Percentiles rank a stretch among this genome's conserved stretches.
These are phyloP conservation scores for Orbilia javanica DNA, from an alignment of 2,329 filamentous ascomycete species.

Conservation along the genomic window DNA sequence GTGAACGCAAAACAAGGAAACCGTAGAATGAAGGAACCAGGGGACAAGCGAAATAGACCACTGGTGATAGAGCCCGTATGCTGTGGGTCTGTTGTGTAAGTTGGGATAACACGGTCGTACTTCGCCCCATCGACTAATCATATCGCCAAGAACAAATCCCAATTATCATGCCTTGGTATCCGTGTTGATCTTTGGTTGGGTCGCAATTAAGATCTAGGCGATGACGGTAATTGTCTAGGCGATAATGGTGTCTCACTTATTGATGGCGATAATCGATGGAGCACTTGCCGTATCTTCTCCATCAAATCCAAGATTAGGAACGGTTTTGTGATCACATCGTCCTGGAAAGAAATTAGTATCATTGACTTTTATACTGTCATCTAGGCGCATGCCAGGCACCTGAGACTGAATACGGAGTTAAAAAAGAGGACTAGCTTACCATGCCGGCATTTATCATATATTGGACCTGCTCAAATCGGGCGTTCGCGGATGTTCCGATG, in stretches of 20 bases:
- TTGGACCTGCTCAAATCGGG: conserved; percentile 74
- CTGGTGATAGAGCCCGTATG: background rate
- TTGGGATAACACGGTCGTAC: conserved; percentile 7
- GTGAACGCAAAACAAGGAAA: background rate
- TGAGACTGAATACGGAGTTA: conserved; percentile 62
- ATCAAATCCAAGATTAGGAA: conserved; percentile 72
- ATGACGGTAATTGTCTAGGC: conserved; percentile 2
- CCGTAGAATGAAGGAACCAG: background rate
- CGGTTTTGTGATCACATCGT: conserved; percentile 83
- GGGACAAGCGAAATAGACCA: background rate
- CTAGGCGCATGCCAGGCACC: conserved; percentile 3
- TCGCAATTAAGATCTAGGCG: background rate
- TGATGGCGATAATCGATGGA: conserved; percentile 7
- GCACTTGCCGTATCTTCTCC: conserved; percentile 51
- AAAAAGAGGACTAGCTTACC: conserved; percentile 66
- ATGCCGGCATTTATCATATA: conserved; percentile 78
- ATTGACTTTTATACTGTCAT: conserved; percentile 12
- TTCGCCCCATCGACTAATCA: conserved; percentile 39
- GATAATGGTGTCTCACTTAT: background rate
- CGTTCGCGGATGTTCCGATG: conserved; percentile 86
- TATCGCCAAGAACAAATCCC: background rate
- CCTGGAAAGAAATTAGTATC: conserved; percentile 62
- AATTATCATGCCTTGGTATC: background rate
- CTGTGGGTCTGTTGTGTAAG: background rate
- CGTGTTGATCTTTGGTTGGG: background rate